Evolutionary conservation across 1,284 basidiomycete species (phyloP).

Genomic region (Puccinia coronata): DNA sequence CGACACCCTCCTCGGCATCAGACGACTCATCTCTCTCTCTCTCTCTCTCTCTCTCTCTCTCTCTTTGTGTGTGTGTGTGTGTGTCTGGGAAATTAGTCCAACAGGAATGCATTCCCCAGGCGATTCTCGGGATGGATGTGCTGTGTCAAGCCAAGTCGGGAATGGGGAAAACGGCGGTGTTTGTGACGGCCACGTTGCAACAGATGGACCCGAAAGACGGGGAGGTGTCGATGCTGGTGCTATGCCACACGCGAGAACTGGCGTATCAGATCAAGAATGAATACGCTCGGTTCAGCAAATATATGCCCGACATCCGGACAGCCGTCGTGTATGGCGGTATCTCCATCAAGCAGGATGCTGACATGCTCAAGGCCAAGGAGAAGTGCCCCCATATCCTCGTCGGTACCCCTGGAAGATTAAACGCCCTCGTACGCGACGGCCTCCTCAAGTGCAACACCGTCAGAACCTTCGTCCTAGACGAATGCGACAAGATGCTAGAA

Average conservation of each 20-base stretch:
- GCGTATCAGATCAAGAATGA: constrained; percentile 99
- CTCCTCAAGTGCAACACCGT: constrained; percentile 86
- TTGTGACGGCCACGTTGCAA: constrained; percentile 95
- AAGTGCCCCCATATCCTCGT: constrained; percentile 99
- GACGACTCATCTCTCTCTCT: neutral
- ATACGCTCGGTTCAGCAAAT: constrained; percentile 98
- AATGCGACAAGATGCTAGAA: constrained; percentile 99
- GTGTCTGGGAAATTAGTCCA: no score
- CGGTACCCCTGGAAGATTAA: constrained; percentile 92
- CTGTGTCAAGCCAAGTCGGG: constrained; percentile 99
- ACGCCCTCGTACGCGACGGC: constrained; percentile 89
- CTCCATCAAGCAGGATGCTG: constrained; percentile 88
- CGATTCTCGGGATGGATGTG: constrained; percentile 98
- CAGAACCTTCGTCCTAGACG: constrained; percentile 99
- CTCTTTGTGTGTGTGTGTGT: no score
- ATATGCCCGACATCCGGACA: constrained; percentile 98
- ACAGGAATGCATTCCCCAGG: constrained; percentile 99
- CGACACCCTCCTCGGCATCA: neutral
- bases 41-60: neutral
- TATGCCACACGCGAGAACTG: constrained; percentile 98
- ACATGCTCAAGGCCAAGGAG: constrained; percentile 89
- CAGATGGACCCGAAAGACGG: constrained; percentile 98
- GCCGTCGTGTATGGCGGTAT: constrained; percentile 98
- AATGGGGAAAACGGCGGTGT: constrained; percentile 99
- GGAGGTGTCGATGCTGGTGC: constrained; percentile 93